Base-by-base conservation (phyloP, 306 rosid species). In the Ceratonia siliqua region DNA sequence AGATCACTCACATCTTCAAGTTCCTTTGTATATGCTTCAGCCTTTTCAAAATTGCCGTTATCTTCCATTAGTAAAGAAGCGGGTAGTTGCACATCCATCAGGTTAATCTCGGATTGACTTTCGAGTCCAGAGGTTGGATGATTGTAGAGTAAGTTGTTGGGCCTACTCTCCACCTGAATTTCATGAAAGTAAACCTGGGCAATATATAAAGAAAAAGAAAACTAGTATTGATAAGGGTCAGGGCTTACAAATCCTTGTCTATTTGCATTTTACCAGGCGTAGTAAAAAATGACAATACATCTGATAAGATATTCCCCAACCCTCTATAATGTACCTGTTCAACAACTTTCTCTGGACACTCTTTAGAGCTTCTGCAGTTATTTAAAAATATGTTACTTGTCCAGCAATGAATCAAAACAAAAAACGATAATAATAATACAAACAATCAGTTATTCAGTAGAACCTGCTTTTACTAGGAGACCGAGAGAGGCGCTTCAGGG, bases 1-100 rank as follows among this genome's bases (percentile, higher is more conserved):
- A 64, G 45, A 77, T 73, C 46, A 85, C 99, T 92, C 85, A 90
- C 97, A 72, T 87, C 85, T 62, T 94, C 97, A 79, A 94, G 97
- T 68, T 94, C 96, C 84, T 88, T 89, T 64, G 87, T 61, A 78
- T 83, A 90, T 17, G 86, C 88, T 79, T 90, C 95, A 72, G 96
- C 97, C 83, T 90, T 91, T 89, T 86, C 90, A 66, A 94, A 89
- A 75, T 70, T 88, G 75, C 85, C 81, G 75, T 90, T 86, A 73
- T 85, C 91, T 72, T 88, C 96, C 79, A 78, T 50, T 5, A 63
- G 73, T 24, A 76, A 59, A 71, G 88, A 78, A 78, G 62, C 78
- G 43, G 73, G 77, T 39, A 84, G 77, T 83, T 83, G 88, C 65
- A 84, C 62, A 75, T 90, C 95, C 76, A 73, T 83, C 72, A 72